Evolutionary conservation across 1,284 basidiomycete species (phyloP).

Genomic region (Apiotrichum porosum): DNA sequence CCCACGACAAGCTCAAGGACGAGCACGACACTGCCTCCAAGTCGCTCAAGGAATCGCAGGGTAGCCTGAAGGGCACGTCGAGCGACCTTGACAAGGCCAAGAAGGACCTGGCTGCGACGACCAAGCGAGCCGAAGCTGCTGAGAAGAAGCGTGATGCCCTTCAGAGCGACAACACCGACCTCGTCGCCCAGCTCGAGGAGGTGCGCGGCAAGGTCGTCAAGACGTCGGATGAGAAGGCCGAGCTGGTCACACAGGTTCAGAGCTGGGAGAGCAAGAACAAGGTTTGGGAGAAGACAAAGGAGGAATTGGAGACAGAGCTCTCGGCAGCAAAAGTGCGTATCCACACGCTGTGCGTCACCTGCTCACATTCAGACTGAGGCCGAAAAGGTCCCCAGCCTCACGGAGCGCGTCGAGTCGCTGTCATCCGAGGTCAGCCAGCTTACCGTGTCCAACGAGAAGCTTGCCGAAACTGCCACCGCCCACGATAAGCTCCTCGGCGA

Average conservation of each 20-base stretch:
- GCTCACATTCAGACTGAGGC: slow-evolving; percentile 8
- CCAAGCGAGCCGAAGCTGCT: slow-evolving; percentile 39
- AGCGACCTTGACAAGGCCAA: slow-evolving; percentile 24
- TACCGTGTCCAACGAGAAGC: slow-evolving; percentile 4
- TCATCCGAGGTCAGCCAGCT: slow-evolving; percentile 2
- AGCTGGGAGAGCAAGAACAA: slow-evolving; percentile 29
- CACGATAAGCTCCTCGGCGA: slow-evolving; percentile 23
- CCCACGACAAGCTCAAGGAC: slow-evolving; percentile 17
- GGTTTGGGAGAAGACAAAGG: slow-evolving; percentile 25
- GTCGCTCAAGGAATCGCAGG: slow-evolving; percentile 16
- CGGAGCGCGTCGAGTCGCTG: slow-evolving; percentile 1
- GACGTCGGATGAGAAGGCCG: slow-evolving; percentile 45
- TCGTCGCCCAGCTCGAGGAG: slow-evolving; percentile 47
- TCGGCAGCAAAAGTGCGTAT: slow-evolving; percentile 22
- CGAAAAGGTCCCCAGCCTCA: slow-evolving; percentile 4
- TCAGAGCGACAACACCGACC: slow-evolving; percentile 43
- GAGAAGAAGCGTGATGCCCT: slow-evolving; percentile 40
- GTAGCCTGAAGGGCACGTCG: slow-evolving; percentile 5
- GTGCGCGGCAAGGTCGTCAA: slow-evolving; percentile 41
- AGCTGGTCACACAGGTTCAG: slow-evolving; percentile 27
- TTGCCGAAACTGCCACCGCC: slow-evolving; percentile 7
- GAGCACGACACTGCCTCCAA: slow-evolving; percentile 14
- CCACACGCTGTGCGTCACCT: too few species aligned
- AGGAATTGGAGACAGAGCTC: slow-evolving; percentile 24
- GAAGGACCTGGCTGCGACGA: slow-evolving; percentile 19